Base-by-base conservation (phyloP, 1,284 basidiomycete genomes). In the Sanghuangporus sanghuang region DNA sequence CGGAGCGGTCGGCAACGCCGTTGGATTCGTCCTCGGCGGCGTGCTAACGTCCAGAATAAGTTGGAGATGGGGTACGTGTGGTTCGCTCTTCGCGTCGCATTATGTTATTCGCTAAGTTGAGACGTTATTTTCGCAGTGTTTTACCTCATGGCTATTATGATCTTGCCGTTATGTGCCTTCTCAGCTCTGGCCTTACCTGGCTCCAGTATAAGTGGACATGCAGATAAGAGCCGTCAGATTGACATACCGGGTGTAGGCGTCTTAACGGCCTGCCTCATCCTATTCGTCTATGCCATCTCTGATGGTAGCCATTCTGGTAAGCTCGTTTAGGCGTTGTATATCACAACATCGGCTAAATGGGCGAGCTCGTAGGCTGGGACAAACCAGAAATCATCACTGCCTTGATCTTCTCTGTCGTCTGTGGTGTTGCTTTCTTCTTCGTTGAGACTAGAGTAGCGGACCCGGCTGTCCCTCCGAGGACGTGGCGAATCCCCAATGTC, bases 21-120 rank as follows among this genome's bases (percentile, higher is more conserved):
- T 62, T 36, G 62, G 80, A 12, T 66, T 81, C 8, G 71, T 80
- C 52, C 75, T 81, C 48, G 79, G 79, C 27, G 79, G 77, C 7
- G 70, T 79, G 18, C 74, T 81, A 58, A 74, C 77, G 3, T 62
- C 72, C 48, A 73, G 68, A 54, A 71, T 70, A 8, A 68, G 67
- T 14, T 78, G 72, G 70, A 67, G 62, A 16, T 78, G 75, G 76
- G 68, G 76, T 2, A 74, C 75, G 66, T 77, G 72, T n/a, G 8
- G n/a, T 42, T 11, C n/a, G 12, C 40, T 12, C 11, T 72, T 14
- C 68, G 77, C 2, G 73, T 78, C 49, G 53, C 78, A 6, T 70
- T 72, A 4, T 32, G 27, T 32, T 32, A 3, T 32, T 32, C 3
- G 27, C 27, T 32, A 32, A 32, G 5, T 32, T 5, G 27, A 3